Conservation (phyloP, 257 asterid species). For the Nicotiana attenuata region DNA sequence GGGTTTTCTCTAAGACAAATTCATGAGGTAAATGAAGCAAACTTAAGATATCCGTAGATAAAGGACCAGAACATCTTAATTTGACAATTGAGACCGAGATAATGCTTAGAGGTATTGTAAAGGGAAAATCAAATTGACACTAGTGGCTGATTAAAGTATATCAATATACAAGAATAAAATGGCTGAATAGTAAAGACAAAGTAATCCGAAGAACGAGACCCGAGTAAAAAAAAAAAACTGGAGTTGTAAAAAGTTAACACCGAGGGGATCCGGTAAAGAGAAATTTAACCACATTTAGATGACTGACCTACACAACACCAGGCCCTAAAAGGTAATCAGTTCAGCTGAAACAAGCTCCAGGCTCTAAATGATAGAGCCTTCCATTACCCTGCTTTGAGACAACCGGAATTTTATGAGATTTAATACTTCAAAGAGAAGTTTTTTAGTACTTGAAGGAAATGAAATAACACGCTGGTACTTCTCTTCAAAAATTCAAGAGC, state of each 20-base stretch:
- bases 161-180: background rate
- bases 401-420: slow-evolving; percentile 64
- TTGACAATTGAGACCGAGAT: background rate
- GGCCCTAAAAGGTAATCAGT: slow-evolving; percentile 72
- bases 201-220: background rate
- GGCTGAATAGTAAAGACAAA: background rate
- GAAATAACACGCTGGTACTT: slow-evolving; percentile 25
- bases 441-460: slow-evolving; percentile 55
- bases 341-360: slow-evolving; percentile 84
- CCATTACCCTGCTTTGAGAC: slow-evolving; percentile 82
- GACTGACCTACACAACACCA: slow-evolving; percentile 79
- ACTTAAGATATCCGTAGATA: background rate
- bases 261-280: slow-evolving; percentile 38
- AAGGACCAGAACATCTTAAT: background rate
- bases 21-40: background rate
- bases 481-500: slow-evolving; percentile 42
- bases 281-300: slow-evolving; percentile 46
- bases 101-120: background rate
- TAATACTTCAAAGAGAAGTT: slow-evolving; percentile 34
- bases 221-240: background rate
- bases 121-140: background rate
- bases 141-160: background rate
- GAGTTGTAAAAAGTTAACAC: slow-evolving; percentile 36
- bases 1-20: background rate
- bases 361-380: slow-evolving; percentile 87